Conservation (phyloP, 345 rosid species). For the Euphorbia tirucalli region DNA sequence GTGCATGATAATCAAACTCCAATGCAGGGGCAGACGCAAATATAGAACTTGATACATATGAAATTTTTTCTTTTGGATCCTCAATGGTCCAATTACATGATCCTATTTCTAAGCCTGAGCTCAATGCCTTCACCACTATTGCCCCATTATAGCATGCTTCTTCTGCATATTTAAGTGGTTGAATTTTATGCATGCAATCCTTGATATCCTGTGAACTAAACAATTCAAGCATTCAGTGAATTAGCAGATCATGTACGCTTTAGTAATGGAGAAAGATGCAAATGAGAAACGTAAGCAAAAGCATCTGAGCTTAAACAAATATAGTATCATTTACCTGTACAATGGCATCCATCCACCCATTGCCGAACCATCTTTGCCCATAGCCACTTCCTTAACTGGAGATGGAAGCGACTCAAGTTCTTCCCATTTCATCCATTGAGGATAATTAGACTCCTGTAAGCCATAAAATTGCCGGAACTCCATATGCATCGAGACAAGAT, state of each 20-base stretch:
- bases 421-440: conserved; percentile 70
- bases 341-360: conserved; percentile 82
- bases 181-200: conserved; percentile 63
- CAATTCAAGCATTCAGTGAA: conserved; percentile 12
- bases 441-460: conserved; percentile 38
- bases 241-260: not conserved
- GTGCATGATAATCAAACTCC: conserved; percentile 51
- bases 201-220: conserved; percentile 66
- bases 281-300: not conserved
- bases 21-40: conserved; percentile 56
- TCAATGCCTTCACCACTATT: conserved; percentile 58
- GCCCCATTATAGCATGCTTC: conserved; percentile 77
- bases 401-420: conserved; percentile 57
- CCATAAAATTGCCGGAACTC: conserved; percentile 68
- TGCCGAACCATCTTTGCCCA: conserved; percentile 60
- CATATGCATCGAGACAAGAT: conserved; percentile 69
- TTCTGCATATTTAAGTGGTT: conserved; percentile 62
- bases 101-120: conserved; percentile 91
- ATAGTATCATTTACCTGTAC: conserved; percentile 50
- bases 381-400: conserved; percentile 44
- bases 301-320: not conserved
- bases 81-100: conserved; percentile 76
- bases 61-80: conserved; percentile 50
- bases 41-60: conserved; percentile 56
- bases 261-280: not conserved